Evolutionary conservation across 2,329 filamentous ascomycete species (phyloP).

Genomic region (Podosphaera fusca): DNA sequence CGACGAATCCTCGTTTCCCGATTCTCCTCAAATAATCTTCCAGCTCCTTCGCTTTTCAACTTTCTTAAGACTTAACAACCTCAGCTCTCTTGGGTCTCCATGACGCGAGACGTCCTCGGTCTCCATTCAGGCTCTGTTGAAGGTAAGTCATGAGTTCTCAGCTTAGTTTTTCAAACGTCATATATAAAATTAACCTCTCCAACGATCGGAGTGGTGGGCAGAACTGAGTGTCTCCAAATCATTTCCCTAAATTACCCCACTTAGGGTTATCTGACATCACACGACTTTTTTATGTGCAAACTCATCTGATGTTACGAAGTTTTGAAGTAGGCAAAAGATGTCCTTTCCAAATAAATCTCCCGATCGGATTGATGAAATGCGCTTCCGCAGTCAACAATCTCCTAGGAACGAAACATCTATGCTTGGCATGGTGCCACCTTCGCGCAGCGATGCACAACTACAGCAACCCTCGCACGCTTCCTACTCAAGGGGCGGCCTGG

Average conservation of each 20-base stretch:
- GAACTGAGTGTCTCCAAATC: neutral
- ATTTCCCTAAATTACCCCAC: conserved; percentile 2
- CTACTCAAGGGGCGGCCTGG: conserved; percentile 56
- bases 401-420: conserved; percentile 55
- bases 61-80: neutral
- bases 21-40: too few species aligned
- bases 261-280: conserved; percentile 1
- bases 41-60: neutral
- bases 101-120: neutral
- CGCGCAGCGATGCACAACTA: conserved; percentile 43
- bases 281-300: neutral
- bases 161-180: neutral
- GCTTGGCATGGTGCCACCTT: conserved; percentile 45
- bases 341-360: conserved; percentile 38
- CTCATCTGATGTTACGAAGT: conserved; percentile 9
- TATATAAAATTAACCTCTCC: neutral
- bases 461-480: conserved; percentile 31
- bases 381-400: conserved; percentile 56
- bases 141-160: conserved; percentile 1
- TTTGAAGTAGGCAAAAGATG: conserved; percentile 23
- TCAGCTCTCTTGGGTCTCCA: neutral
- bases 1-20: too few species aligned
- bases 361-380: conserved; percentile 55
- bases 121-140: neutral
- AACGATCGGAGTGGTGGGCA: neutral